These are phyloP conservation scores for Stentor coeruleus DNA, from an alignment of 73 alveolate genomes.

Conservation along the genomic window DNA sequence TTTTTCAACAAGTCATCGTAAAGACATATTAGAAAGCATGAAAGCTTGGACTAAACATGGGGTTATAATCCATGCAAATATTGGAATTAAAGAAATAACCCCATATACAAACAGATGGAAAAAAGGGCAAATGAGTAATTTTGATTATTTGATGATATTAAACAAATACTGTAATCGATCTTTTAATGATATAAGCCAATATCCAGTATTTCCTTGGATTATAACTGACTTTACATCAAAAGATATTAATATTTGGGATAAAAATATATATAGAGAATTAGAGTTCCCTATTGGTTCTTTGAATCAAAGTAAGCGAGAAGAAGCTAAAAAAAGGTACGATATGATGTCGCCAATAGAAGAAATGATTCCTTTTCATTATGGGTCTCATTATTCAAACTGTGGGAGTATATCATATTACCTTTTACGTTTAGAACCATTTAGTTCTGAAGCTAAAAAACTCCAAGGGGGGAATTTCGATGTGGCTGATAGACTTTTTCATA, in stretches of 20 bases:
- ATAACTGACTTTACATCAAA: constrained; percentile 61
- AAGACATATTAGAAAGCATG: constrained; percentile 16
- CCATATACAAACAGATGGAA: not conserved
- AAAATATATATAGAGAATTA: constrained; percentile 81
- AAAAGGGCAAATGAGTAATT: constrained; percentile 65
- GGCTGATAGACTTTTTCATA: constrained; percentile 87
- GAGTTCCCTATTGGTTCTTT: constrained; percentile 94
- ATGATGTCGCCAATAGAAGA: not conserved
- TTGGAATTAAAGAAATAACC: not conserved
- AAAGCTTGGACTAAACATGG: not conserved
- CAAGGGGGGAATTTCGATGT: constrained; percentile 85
- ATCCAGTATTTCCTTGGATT: constrained; percentile 98
- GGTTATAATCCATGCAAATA: not conserved
- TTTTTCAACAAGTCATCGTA: constrained; percentile 23
- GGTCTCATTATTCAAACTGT: constrained; percentile 93
- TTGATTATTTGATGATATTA: constrained; percentile 71
- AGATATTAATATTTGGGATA: constrained; percentile 50
- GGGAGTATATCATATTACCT: constrained; percentile 88
- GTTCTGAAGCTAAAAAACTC: constrained; percentile 80
- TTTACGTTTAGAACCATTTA: constrained; percentile 83
- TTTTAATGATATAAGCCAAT: constrained; percentile 84
- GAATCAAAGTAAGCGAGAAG: not conserved
- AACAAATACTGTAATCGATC: constrained; percentile 86
- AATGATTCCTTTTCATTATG: constrained; percentile 80
- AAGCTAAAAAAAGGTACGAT: not conserved